Base-by-base conservation (phyloP, 2,329 filamentous ascomycete species). In the Fragosphaeria purpurea region DNA sequence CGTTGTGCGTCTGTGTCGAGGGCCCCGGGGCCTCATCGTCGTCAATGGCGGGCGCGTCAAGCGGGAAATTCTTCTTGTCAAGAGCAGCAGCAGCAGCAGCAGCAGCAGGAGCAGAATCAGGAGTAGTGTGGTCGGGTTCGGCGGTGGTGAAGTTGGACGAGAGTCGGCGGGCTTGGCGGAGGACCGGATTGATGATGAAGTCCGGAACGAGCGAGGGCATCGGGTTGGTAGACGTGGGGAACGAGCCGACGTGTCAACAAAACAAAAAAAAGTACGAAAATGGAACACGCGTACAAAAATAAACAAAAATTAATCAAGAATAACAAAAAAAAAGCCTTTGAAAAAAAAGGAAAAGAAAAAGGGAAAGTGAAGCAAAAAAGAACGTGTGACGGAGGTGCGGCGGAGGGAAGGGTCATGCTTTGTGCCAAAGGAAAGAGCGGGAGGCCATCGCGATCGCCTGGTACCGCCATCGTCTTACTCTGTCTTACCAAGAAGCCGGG, bases 141-240 rank as follows among this genome's bases (percentile, higher is more conserved):
- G 56, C 56, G 58, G 63, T 53, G 53, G 61, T 58, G 54, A 66
- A 62, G 48, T 61, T 61, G 46, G 62, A 59, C 39, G 81, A 83
- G 61, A 84, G 77, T 56, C 79, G 77, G 55, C 79, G 77, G 59
- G 80, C 80, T 66, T 83, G 80, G 63, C 80, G 77, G 58, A 83
- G 67, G 59, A 83, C 79, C 52, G 81, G 80, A 55, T 82, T 82
- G 65, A 83, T 80, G 59, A 83, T 68, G 62, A 82, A 82, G 54
- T 82, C 77, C 60, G 79, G 76, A 49, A 84, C 79, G 60, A 83
- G 69, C 58, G 74, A 80, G 64, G 76, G 74, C 80, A 84, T 84
- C 61, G 52, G 50, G 22, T 22, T 22, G 22, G 22, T 22, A 22
- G 22, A 22, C 22, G 22, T 22, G 22, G 22, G 22, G 22, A 22